A percentile compares a stretch with the other conserved stretches of the same genome.
Conservation (phyloP, 2,329 filamentous ascomycete genomes). For the Fusarium circinatum region DNA sequence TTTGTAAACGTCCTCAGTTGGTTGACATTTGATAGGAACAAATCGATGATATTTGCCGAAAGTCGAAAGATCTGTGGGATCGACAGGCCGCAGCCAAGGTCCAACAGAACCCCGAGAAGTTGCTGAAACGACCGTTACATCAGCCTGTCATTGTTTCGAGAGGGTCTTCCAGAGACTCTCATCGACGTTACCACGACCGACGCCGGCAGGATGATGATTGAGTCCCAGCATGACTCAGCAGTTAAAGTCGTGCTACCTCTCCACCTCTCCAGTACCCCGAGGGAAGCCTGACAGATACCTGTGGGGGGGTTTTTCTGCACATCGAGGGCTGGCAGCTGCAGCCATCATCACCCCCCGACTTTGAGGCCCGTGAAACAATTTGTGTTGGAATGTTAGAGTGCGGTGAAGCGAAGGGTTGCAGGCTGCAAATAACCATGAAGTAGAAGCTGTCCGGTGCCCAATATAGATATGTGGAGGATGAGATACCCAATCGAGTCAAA, state of each 20-base stretch:
- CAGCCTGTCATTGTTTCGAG: conserved; percentile 61
- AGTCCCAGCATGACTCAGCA: conserved; percentile 13
- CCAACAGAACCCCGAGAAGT: conserved; percentile 58
- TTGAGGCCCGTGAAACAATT: conserved; percentile 29
- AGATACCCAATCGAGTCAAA: conserved; percentile 43
- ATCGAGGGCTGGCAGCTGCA: conserved; percentile 8
- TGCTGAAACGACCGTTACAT: conserved; percentile 66
- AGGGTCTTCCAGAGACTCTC: conserved; percentile 41
- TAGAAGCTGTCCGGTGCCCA: conserved; percentile 31
- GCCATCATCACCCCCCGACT: conserved; percentile 4
- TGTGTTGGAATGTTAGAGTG: conserved; percentile 25
- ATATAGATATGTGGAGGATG: conserved; percentile 38
- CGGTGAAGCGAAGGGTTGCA: conserved; percentile 35
- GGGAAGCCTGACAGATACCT: conserved; percentile 1
- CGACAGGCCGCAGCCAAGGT: conserved; percentile 61
- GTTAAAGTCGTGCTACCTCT: conserved; percentile 5
- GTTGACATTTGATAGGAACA: conserved; percentile 60
- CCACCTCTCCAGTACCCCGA: conserved; percentile 6
- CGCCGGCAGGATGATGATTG: conserved; percentile 41
- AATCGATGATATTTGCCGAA: conserved; percentile 70
- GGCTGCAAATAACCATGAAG: conserved; percentile 29
- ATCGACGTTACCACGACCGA: conserved; percentile 42
- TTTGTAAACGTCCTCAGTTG: conserved; percentile 3
- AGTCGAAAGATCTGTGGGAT: conserved; percentile 68
- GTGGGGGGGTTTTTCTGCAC: conserved; percentile 1